A percentile compares a stretch with the other conserved stretches of the same genome.
phyloP scores from a whole-genome alignment of 164 flowering plant genomes.

The Euptelea pleiosperma region DNA sequence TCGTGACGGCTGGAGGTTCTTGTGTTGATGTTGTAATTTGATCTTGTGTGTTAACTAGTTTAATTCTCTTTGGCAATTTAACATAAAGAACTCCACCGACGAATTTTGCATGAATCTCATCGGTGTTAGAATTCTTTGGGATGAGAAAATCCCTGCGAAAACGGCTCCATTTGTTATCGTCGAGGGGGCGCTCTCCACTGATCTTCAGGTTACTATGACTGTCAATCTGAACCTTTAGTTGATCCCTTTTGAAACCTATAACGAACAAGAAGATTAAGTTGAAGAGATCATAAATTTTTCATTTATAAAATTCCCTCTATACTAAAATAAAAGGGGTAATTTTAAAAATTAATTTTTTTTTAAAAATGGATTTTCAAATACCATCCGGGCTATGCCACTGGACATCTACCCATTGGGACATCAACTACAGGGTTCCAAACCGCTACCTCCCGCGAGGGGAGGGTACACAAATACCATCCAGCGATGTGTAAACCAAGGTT shows the following conservation, averaged over 20 bases:
- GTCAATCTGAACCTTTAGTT: slow-evolving; percentile 10
- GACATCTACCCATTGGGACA: too few species aligned
- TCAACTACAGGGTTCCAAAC: neutral
- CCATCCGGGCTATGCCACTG: too few species aligned
- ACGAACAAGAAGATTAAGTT: neutral
- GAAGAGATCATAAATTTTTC: too few species aligned
- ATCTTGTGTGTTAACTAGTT: neutral
- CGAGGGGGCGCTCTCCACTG: slow-evolving; percentile 32
- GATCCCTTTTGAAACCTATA: slow-evolving; percentile 10
- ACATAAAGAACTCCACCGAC: slow-evolving; percentile 32
- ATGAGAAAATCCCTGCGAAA: slow-evolving; percentile 31
- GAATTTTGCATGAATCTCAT: slow-evolving; percentile 31
- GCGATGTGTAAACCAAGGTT: too few species aligned
- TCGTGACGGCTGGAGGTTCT: neutral
- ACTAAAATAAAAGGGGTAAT: neutral
- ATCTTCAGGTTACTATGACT: slow-evolving; percentile 19
- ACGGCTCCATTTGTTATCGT: slow-evolving; percentile 35
- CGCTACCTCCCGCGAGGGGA: too few species aligned
- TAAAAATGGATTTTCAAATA: too few species aligned
- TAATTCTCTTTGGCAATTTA: slow-evolving; percentile 31
- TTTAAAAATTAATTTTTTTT: too few species aligned
- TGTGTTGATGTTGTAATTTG: neutral
- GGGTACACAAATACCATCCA: too few species aligned
- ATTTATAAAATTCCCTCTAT: too few species aligned
- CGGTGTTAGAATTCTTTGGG: slow-evolving; percentile 28